A percentile compares a stretch with the other conserved stretches of the same genome.
These are phyloP conservation scores for Kodamaea anthophila DNA, from an alignment of 1,139 yeast species.

Conservation along the genomic window DNA sequence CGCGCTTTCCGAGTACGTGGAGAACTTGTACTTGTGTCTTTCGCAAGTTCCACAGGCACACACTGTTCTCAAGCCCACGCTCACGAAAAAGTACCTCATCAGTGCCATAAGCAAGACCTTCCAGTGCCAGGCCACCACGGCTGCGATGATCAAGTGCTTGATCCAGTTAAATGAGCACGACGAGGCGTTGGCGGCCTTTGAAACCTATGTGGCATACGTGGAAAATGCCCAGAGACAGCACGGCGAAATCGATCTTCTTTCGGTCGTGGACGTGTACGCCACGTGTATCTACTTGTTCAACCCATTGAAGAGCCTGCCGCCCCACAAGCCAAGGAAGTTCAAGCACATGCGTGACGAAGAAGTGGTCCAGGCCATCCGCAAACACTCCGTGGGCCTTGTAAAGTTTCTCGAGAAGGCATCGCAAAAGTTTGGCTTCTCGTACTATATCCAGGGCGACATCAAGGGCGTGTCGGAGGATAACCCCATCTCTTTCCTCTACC, in stretches of 20 bases:
- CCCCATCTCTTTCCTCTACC: constrained; percentile 33
- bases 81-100: constrained; percentile 29
- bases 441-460: constrained; percentile 16
- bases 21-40: constrained; percentile 29
- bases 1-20: constrained; percentile 24
- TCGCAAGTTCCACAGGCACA: constrained; percentile 19
- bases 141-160: constrained; percentile 29
- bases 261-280: constrained; percentile 33
- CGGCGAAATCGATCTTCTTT: constrained; percentile 31
- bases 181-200: constrained; percentile 41
- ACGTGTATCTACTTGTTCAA: constrained; percentile 32
- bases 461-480: constrained; percentile 7
- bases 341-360: constrained; percentile 19
- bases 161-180: constrained; percentile 35
- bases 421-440: constrained; percentile 22
- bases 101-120: constrained; percentile 29
- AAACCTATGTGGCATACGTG: constrained; percentile 30
- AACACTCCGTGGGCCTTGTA: constrained; percentile 16
- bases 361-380: constrained; percentile 18
- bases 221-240: constrained; percentile 31
- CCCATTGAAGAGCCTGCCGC: constrained; percentile 26
- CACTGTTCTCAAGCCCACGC: constrained; percentile 20
- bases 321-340: constrained; percentile 18
- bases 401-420: constrained; percentile 22
- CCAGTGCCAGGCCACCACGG: constrained; percentile 32